phyloP scores from a whole-genome alignment of 1,284 basidiomycete genomes.

The Austropuccinia psidii region DNA sequence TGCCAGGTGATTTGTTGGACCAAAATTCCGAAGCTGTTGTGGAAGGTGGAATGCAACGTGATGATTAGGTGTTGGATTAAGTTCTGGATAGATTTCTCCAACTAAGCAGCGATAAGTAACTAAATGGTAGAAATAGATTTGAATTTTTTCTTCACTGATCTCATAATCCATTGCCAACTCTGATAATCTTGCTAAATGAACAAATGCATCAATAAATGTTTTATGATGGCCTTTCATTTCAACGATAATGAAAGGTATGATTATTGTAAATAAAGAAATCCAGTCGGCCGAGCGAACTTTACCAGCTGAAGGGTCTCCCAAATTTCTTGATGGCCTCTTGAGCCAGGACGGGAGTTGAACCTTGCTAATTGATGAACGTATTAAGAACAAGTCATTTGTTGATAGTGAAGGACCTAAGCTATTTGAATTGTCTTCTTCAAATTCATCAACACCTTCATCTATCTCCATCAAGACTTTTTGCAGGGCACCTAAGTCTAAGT shows the following conservation, averaged over 20 bases:
- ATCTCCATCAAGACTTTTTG: conserved; percentile 26
- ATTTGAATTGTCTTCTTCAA: not conserved
- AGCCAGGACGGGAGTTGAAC: conserved; percentile 7
- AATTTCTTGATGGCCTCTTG: conserved; percentile 6
- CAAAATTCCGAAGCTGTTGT: not conserved
- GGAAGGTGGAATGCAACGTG: conserved; percentile 25
- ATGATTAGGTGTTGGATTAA: conserved; percentile 27
- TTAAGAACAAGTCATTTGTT: not conserved
- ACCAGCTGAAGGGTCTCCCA: conserved; percentile 16
- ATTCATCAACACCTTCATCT: not conserved
- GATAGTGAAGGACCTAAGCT: not conserved
- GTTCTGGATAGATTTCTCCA: not conserved
- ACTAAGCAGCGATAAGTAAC: conserved; percentile 17
- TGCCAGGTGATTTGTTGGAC: conserved; percentile 22
- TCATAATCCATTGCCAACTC: conserved; percentile 18
- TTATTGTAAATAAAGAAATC: conserved; percentile 3
- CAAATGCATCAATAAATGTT: not conserved
- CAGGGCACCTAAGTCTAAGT: not conserved
- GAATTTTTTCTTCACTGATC: not conserved
- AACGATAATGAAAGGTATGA: conserved; percentile 25
- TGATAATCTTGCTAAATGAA: conserved; percentile 11
- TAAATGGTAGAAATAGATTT: conserved; percentile 20
- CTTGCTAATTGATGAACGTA: not conserved
- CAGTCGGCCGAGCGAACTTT: conserved; percentile 31
- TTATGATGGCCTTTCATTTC: not conserved